phyloP scores from a whole-genome alignment of 2,329 filamentous ascomycete species.

The Magnaporthiopsis rhizophila region DNA sequence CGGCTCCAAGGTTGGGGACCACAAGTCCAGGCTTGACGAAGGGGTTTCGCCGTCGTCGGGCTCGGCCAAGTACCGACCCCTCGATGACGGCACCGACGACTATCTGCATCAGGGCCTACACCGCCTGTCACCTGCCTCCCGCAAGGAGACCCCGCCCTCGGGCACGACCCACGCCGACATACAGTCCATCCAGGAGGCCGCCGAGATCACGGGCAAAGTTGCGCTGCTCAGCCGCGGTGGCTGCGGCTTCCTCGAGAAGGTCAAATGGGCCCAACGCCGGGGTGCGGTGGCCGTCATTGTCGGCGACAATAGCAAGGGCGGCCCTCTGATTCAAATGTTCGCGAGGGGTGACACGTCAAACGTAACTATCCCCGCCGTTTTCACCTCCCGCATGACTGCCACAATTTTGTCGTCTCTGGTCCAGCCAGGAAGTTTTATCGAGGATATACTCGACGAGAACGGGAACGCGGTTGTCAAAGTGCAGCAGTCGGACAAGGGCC shows the following conservation, averaged over 20 bases:
- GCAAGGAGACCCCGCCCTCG: slow-evolving; percentile 23
- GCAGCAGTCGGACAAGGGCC: slow-evolving; percentile 36
- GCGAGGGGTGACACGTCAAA: slow-evolving; percentile 95
- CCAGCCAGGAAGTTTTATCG: slow-evolving; percentile 58
- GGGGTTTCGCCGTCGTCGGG: background rate
- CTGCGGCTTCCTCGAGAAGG: slow-evolving; percentile 94
- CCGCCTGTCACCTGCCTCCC: slow-evolving; percentile 9
- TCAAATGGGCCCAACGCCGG: slow-evolving; percentile 90
- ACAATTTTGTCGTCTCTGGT: slow-evolving; percentile 85
- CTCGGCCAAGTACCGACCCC: background rate
- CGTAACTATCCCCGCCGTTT: slow-evolving; percentile 86
- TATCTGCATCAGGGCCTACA: slow-evolving; percentile 56
- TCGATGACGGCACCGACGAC: slow-evolving; percentile 76
- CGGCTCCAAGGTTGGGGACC: slow-evolving; percentile 21
- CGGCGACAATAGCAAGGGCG: slow-evolving; percentile 84
- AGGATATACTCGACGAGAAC: slow-evolving; percentile 52
- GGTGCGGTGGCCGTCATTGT: slow-evolving; percentile 88
- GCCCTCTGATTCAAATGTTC: slow-evolving; percentile 92
- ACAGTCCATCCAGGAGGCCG: slow-evolving; percentile 80
- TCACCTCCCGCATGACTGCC: slow-evolving; percentile 90
- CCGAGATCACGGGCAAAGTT: slow-evolving; percentile 89
- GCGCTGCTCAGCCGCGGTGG: slow-evolving; percentile 87
- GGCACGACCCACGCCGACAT: slow-evolving; percentile 70
- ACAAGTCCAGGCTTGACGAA: slow-evolving; percentile 10
- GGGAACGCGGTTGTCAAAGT: slow-evolving; percentile 47